Conservation (phyloP, 768 basidiomycete species). For the Lanmaoa pseudosensibilis region DNA sequence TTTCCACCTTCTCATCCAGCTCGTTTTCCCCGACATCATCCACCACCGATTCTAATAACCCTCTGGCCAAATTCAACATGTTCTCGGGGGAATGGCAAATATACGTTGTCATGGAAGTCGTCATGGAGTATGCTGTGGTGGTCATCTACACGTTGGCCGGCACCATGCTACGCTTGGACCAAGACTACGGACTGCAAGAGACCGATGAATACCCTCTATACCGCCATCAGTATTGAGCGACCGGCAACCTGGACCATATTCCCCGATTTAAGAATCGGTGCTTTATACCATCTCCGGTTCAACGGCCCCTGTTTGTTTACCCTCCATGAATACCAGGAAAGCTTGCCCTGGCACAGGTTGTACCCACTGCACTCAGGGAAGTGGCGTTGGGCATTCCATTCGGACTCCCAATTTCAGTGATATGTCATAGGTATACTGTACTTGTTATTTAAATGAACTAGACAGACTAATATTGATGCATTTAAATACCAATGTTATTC, state of each 20-base stretch:
- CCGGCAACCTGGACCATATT: not conserved
- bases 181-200: constrained; percentile 31
- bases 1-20: constrained; percentile 53
- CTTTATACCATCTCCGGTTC: not conserved
- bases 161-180: constrained; percentile 27
- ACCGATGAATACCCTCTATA: constrained; percentile 34
- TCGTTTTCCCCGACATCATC: constrained; percentile 38
- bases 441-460: not conserved
- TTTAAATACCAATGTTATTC: not conserved
- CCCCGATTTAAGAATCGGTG: not conserved
- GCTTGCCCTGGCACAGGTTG: not conserved
- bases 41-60: constrained; percentile 21
- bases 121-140: constrained; percentile 58
- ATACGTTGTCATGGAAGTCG: constrained; percentile 56
- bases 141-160: constrained; percentile 42
- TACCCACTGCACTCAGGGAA: not conserved
- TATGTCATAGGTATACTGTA: not conserved
- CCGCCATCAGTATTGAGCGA: constrained; percentile 32
- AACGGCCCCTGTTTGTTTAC: not conserved
- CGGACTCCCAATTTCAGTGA: not conserved
- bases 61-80: constrained; percentile 56
- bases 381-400: not conserved
- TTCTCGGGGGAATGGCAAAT: constrained; percentile 56
- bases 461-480: not conserved
- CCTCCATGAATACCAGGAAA: not conserved